phyloP scores from a whole-genome alignment of 139 green algal genomes.

The Micractinium sp. region DNA sequence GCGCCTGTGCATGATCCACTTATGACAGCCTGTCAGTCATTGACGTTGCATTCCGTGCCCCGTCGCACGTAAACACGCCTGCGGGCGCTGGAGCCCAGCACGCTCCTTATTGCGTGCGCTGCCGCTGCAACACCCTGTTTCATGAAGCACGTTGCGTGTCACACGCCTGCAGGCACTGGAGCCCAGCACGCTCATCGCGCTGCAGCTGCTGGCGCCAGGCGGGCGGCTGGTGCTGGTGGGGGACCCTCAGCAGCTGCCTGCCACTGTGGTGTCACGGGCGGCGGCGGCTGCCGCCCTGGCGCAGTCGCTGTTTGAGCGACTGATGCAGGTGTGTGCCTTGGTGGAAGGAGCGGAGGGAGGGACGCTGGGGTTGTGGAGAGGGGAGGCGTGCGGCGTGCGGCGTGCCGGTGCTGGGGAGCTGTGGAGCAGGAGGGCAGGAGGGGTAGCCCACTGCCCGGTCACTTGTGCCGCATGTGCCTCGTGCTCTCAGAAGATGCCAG shows the following conservation, averaged over 20 bases:
- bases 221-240: conserved; percentile 80
- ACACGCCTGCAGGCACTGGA: conserved; percentile 82
- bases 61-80: no score
- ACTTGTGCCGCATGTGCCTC: no score
- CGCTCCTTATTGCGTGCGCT: neutral
- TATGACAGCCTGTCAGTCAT: no score
- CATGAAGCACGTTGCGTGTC: conserved; percentile 68
- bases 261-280: conserved; percentile 76
- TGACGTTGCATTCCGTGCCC: no score
- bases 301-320: conserved; percentile 87
- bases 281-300: conserved; percentile 71
- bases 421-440: no score
- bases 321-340: conserved; percentile 48
- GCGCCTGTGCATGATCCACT: no score
- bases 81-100: neutral
- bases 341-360: neutral
- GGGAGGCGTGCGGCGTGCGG: no score
- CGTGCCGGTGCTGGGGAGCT: no score
- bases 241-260: conserved; percentile 93
- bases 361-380: neutral
- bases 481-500: no score
- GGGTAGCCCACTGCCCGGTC: no score
- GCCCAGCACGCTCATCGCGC: conserved; percentile 60
- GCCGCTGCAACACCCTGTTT: neutral
- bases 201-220: conserved; percentile 54